Percentiles rank a stretch among this genome's conserved stretches.
These are phyloP conservation scores for Nigrograna mackinnonii DNA, from an alignment of 2,329 filamentous ascomycete species.

Conservation along the genomic window DNA sequence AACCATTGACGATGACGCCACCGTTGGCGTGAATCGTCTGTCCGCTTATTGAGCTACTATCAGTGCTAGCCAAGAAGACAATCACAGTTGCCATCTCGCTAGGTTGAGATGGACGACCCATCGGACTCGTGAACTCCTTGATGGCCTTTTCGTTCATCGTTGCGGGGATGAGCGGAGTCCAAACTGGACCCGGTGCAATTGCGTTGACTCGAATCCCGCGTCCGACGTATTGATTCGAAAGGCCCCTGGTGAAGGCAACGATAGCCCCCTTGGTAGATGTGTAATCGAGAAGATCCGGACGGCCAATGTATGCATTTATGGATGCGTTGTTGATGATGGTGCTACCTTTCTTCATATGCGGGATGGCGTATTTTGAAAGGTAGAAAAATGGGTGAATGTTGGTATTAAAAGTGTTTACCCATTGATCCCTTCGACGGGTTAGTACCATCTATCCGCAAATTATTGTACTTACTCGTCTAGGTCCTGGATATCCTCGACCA, in stretches of 20 bases:
- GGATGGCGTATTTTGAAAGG: constrained; percentile 75
- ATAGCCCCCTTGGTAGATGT: constrained; percentile 80
- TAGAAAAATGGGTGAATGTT: constrained; percentile 86
- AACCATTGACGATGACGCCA: constrained; percentile 38
- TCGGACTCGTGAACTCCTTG: constrained; percentile 72
- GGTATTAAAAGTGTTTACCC: constrained; percentile 77
- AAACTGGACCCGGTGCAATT: constrained; percentile 70
- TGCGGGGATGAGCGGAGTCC: constrained; percentile 47
- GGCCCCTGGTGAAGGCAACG: constrained; percentile 74
- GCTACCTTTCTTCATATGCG: constrained; percentile 73
- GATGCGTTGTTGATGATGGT: constrained; percentile 86
- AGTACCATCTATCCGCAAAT: constrained; percentile 5
- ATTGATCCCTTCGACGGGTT: constrained; percentile 65
- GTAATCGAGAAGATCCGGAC: constrained; percentile 80
- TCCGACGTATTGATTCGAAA: constrained; percentile 73
- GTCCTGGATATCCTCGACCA: constrained; percentile 71
- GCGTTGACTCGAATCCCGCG: constrained; percentile 78
- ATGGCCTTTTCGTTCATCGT: constrained; percentile 60
- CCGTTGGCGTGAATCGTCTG: constrained; percentile 69
- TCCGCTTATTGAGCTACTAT: constrained; percentile 74
- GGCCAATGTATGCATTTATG: constrained; percentile 81
- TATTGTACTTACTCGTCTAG: constrained; percentile 62
- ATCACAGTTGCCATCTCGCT: constrained; percentile 82
- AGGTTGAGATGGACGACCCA: constrained; percentile 78
- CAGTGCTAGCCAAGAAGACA: constrained; percentile 76